Percentiles rank a stretch among this genome's conserved stretches.
Evolutionary conservation across 2,329 filamentous ascomycete genomes (phyloP).

Genomic region (Microdochium nivale): DNA sequence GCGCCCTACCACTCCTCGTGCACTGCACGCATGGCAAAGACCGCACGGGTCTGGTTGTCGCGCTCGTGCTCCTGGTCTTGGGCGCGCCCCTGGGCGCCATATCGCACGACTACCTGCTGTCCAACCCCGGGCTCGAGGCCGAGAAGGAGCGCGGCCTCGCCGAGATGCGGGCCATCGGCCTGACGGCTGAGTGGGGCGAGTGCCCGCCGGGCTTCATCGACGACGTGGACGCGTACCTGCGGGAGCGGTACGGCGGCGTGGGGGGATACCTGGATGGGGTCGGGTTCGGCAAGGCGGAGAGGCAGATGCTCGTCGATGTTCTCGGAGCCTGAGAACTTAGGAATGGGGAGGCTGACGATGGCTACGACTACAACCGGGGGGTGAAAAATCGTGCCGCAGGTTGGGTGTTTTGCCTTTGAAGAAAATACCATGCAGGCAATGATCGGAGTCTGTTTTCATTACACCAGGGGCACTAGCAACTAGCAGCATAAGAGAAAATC

Average conservation of each 20-base stretch:
- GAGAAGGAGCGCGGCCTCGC: conserved; percentile 55
- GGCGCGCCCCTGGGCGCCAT: conserved; percentile 50
- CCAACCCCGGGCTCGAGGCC: conserved; percentile 46
- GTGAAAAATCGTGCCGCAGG: no score
- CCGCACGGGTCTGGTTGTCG: conserved; percentile 63
- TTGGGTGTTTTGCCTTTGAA: no score
- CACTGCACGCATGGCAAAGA: conserved; percentile 92
- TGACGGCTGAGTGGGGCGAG: conserved; percentile 64
- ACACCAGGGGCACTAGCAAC: no score
- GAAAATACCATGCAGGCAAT: conserved; percentile 4
- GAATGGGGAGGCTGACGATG: no score
- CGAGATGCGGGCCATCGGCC: conserved; percentile 63
- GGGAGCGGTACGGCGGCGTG: conserved; percentile 56
- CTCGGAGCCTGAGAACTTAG: conserved; percentile 34
- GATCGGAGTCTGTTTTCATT: no score
- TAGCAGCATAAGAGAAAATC: background rate
- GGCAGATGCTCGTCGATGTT: conserved; percentile 29
- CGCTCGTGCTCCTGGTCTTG: conserved; percentile 59
- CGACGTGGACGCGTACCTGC: conserved; percentile 48
- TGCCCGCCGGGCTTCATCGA: conserved; percentile 58
- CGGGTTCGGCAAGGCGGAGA: conserved; percentile 42
- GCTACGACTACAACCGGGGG: no score
- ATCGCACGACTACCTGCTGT: conserved; percentile 63
- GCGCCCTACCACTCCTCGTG: conserved; percentile 56
- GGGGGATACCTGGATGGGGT: conserved; percentile 55